A percentile compares a stretch with the other conserved stretches of the same genome.
These are phyloP conservation scores for Colletotrichum sp. DNA, from an alignment of 2,329 filamentous ascomycete genomes.

Conservation along the genomic window DNA sequence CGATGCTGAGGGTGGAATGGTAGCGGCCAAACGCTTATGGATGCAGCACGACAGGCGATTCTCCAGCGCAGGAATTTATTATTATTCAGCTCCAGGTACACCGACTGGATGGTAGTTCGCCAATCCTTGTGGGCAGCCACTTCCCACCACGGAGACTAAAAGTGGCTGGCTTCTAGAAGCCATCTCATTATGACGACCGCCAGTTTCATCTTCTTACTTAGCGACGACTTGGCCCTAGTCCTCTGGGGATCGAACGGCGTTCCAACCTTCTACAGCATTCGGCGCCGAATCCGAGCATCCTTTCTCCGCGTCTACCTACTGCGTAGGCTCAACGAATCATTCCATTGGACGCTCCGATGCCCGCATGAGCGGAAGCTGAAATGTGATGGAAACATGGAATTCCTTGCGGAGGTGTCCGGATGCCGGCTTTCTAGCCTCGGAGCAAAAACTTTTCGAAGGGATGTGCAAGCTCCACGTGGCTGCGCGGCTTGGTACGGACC, in stretches of 20 bases:
- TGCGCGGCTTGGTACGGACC: not conserved
- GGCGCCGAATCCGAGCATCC: not conserved
- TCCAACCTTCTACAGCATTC: slow-evolving; percentile 3
- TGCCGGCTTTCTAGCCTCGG: not conserved
- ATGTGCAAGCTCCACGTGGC: not conserved
- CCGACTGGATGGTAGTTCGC: not conserved
- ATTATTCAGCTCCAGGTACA: not conserved
- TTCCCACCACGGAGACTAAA: not conserved
- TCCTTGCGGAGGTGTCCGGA: not conserved
- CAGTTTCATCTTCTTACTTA: not conserved
- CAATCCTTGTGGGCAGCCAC: not conserved
- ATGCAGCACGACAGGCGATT: not conserved
- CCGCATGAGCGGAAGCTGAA: not conserved
- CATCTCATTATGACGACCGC: not conserved
- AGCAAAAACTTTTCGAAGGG: not conserved
- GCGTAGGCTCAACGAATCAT: not conserved
- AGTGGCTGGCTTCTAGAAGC: not conserved
- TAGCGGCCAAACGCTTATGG: not conserved
- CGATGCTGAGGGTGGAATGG: not conserved
- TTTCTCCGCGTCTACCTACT: not conserved
- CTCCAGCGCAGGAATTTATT: not conserved
- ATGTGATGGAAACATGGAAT: not conserved
- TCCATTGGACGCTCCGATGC: not conserved
- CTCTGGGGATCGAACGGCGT: not conserved
- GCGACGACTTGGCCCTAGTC: not conserved